A percentile compares a stretch with the other conserved stretches of the same genome.
These are phyloP conservation scores for Petunia secreta DNA, from an alignment of 257 asterid genomes.

Conservation along the genomic window DNA sequence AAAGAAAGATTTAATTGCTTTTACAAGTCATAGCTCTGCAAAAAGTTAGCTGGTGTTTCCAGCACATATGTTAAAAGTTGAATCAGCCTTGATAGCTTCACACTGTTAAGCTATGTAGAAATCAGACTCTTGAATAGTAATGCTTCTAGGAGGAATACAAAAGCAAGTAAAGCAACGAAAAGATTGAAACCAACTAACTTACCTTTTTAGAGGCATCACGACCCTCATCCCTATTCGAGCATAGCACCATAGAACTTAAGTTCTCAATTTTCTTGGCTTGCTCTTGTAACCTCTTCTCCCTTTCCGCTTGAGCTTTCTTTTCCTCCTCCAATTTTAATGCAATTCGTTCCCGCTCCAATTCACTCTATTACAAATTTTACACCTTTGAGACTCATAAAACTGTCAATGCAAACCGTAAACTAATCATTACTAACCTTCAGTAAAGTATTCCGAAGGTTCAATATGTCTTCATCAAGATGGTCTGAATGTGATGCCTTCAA, in stretches of 20 bases:
- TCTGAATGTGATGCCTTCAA: constrained; percentile 83
- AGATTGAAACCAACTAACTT: constrained; percentile 24
- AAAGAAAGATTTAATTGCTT: not conserved
- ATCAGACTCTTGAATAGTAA: constrained; percentile 18
- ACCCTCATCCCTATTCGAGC: constrained; percentile 69
- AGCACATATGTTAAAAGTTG: not conserved
- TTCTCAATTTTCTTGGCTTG: constrained; percentile 91
- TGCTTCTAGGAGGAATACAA: constrained; percentile 16
- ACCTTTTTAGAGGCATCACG: constrained; percentile 69
- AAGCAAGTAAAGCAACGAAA: constrained; percentile 8
- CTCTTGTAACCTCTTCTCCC: constrained; percentile 82
- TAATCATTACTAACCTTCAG: constrained; percentile 60
- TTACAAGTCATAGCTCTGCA: not conserved
- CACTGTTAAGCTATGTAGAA: not conserved
- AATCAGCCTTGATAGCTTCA: not conserved
- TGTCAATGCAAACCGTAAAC: constrained; percentile 17
- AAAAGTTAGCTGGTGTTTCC: not conserved
- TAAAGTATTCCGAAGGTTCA: constrained; percentile 88
- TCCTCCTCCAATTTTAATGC: constrained; percentile 95
- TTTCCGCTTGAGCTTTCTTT: constrained; percentile 94
- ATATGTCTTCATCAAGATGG: constrained; percentile 79
- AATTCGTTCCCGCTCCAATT: constrained; percentile 94
- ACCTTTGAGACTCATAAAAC: constrained; percentile 17
- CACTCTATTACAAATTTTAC: constrained; percentile 56
- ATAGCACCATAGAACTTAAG: constrained; percentile 89